Evolutionary conservation across 2,329 filamentous ascomycete species (phyloP).

Genomic region (Catunica adiposa): DNA sequence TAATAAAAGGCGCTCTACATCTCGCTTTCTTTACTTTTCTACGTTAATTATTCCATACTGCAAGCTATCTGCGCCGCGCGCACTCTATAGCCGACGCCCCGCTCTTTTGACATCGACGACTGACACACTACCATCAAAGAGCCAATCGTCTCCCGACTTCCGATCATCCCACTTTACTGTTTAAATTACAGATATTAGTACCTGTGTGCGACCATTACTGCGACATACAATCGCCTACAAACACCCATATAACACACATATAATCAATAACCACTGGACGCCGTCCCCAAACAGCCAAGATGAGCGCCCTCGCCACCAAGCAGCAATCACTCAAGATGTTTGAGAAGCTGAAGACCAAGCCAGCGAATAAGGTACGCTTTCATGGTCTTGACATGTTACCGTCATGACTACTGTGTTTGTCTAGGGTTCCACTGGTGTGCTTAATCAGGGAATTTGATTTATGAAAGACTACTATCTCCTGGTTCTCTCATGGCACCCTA

Average conservation of each 20-base stretch:
- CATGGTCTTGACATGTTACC: slow-evolving; percentile 10
- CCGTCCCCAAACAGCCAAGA: slow-evolving; percentile 18
- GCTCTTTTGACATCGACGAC: not conserved
- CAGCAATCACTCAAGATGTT: slow-evolving; percentile 94
- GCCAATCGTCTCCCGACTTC: not conserved
- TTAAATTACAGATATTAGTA: too few species aligned
- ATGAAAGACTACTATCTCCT: not conserved
- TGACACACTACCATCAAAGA: too few species aligned
- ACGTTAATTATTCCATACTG: too few species aligned
- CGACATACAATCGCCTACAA: not conserved
- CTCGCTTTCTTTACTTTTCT: too few species aligned
- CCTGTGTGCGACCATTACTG: too few species aligned
- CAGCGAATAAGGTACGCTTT: slow-evolving; percentile 69
- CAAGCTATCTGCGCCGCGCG: not conserved
- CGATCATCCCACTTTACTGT: not conserved
- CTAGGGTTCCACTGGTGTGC: not conserved
- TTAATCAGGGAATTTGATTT: not conserved
- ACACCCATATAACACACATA: not conserved
- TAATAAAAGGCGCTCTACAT: too few species aligned
- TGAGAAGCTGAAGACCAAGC: slow-evolving; percentile 88
- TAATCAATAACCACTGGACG: not conserved
- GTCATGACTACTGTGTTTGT: slow-evolving; percentile 14
- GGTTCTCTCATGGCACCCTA: not conserved
- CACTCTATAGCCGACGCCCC: not conserved
- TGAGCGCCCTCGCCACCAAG: slow-evolving; percentile 65